Percentiles rank a stretch among this genome's conserved stretches.
Evolutionary conservation across 805 yeast genomes (phyloP).

Genomic region (Scheffersomyces coipomensis): DNA sequence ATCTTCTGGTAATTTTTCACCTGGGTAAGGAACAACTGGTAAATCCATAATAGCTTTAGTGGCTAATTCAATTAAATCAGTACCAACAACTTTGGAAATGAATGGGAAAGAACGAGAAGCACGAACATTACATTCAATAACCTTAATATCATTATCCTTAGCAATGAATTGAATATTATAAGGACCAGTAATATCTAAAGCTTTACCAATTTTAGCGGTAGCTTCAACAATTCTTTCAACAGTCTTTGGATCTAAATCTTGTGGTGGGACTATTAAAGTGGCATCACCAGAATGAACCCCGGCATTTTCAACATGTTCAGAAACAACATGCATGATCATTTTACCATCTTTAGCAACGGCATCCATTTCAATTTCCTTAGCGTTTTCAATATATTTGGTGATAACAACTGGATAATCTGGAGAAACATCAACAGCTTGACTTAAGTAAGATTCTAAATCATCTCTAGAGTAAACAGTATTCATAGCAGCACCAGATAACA

Average conservation of each 20-base stretch:
- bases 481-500: slow-evolving; percentile 98
- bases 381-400: slow-evolving; percentile 93
- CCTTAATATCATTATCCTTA: slow-evolving; percentile 92
- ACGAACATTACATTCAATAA: slow-evolving; percentile 96
- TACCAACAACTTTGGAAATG: slow-evolving; percentile 95
- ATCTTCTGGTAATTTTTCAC: slow-evolving; percentile 83
- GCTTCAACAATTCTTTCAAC: slow-evolving; percentile 90
- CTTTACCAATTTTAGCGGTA: slow-evolving; percentile 93
- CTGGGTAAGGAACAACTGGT: slow-evolving; percentile 88
- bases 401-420: slow-evolving; percentile 98
- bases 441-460: slow-evolving; percentile 81
- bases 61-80: slow-evolving; percentile 95
- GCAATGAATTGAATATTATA: slow-evolving; percentile 97
- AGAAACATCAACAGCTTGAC: slow-evolving; percentile 96
- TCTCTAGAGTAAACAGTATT: slow-evolving; percentile 89
- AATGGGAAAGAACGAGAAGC: slow-evolving; percentile 99
- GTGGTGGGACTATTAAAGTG: slow-evolving; percentile 94
- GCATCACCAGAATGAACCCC: slow-evolving; percentile 99
- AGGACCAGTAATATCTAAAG: slow-evolving; percentile 95
- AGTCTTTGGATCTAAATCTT: slow-evolving; percentile 88
- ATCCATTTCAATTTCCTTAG: slow-evolving; percentile 98
- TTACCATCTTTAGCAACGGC: slow-evolving; percentile 96
- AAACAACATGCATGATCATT: slow-evolving; percentile 93
- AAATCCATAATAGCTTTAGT: slow-evolving; percentile 91
- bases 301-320: slow-evolving; percentile 98